A percentile compares a stretch with the other conserved stretches of the same genome.
phyloP scores from a whole-genome alignment of 2,329 filamentous ascomycete species.

The Ceratocystis smalleyi region DNA sequence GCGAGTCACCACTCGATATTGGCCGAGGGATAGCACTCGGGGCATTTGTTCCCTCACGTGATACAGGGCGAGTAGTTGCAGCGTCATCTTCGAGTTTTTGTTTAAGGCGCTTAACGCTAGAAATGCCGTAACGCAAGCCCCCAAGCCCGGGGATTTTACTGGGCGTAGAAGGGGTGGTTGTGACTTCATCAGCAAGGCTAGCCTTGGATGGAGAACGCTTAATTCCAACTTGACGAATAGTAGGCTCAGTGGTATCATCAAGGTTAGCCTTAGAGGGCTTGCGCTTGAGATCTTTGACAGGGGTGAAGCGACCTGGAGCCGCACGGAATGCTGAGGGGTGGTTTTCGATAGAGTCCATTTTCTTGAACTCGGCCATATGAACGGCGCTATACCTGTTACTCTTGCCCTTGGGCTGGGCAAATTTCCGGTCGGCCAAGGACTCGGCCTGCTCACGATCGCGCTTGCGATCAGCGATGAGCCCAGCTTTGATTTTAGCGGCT shows the following conservation, averaged over 20 bases:
- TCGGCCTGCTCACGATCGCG: slow-evolving; percentile 35
- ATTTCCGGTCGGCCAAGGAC: slow-evolving; percentile 43
- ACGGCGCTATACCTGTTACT: slow-evolving; percentile 65
- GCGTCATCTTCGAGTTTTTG: slow-evolving; percentile 52
- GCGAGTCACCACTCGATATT: slow-evolving; percentile 25
- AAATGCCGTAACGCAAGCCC: slow-evolving; percentile 18
- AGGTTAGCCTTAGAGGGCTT: slow-evolving; percentile 45
- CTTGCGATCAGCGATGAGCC: slow-evolving; percentile 47
- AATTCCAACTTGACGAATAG: slow-evolving; percentile 20
- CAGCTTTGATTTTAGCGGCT: slow-evolving; percentile 52
- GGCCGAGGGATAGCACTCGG: slow-evolving; percentile 34
- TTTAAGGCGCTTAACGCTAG: slow-evolving; percentile 55
- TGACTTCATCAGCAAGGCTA: slow-evolving; percentile 23
- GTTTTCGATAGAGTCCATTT: slow-evolving; percentile 90
- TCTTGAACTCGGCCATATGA: slow-evolving; percentile 81
- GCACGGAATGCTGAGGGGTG: slow-evolving; percentile 67
- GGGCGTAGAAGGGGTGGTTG: not conserved
- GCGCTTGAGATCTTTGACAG: slow-evolving; percentile 21
- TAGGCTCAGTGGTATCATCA: slow-evolving; percentile 39
- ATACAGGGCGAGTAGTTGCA: slow-evolving; percentile 46
- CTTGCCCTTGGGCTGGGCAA: slow-evolving; percentile 67
- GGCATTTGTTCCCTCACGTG: slow-evolving; percentile 28
- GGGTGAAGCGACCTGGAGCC: slow-evolving; percentile 37
- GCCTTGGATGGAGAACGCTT: slow-evolving; percentile 25
- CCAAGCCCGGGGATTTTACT: slow-evolving; percentile 17